These are phyloP conservation scores for Geotrichum australiense DNA, from an alignment of 1,139 yeast species.

Conservation along the genomic window DNA sequence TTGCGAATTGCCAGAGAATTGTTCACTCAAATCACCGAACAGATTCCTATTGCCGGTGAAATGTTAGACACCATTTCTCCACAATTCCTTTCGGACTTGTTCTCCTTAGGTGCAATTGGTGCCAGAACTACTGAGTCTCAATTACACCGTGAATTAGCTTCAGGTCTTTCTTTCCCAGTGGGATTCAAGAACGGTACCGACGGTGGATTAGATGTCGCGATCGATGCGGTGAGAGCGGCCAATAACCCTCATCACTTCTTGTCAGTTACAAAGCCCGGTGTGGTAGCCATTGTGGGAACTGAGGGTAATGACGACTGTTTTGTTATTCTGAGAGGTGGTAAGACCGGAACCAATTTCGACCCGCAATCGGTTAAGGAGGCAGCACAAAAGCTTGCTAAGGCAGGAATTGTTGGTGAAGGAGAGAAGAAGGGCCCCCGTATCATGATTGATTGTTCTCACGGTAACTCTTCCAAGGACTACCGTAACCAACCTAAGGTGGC, in stretches of 20 bases:
- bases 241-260: conserved; percentile 90
- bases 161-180: conserved; percentile 94
- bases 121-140: conserved; percentile 99
- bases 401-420: conserved; percentile 20
- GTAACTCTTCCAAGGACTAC: conserved; percentile 90
- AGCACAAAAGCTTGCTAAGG: conserved; percentile 50
- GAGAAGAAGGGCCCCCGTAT: conserved; percentile 40
- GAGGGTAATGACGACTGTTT: conserved; percentile 75
- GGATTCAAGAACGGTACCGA: conserved; percentile 99
- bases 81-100: conserved; percentile 87
- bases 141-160: conserved; percentile 92
- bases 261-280: conserved; percentile 95
- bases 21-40: conserved; percentile 73
- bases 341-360: conserved; percentile 87
- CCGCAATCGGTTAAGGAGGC: conserved; percentile 69
- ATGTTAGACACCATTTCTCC: conserved; percentile 98
- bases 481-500: conserved; percentile 90
- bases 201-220: conserved; percentile 86
- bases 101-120: conserved; percentile 96
- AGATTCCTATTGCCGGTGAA: conserved; percentile 89
- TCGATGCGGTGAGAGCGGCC: conserved; percentile 92
- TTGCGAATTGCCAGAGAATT: conserved; percentile 78
- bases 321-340: conserved; percentile 93
- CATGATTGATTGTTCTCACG: conserved; percentile 98
- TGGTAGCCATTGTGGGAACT: conserved; percentile 93